A percentile compares a stretch with the other conserved stretches of the same genome.
These are phyloP conservation scores for Termitomyces sp. DNA, from an alignment of 768 basidiomycete genomes.

Conservation along the genomic window DNA sequence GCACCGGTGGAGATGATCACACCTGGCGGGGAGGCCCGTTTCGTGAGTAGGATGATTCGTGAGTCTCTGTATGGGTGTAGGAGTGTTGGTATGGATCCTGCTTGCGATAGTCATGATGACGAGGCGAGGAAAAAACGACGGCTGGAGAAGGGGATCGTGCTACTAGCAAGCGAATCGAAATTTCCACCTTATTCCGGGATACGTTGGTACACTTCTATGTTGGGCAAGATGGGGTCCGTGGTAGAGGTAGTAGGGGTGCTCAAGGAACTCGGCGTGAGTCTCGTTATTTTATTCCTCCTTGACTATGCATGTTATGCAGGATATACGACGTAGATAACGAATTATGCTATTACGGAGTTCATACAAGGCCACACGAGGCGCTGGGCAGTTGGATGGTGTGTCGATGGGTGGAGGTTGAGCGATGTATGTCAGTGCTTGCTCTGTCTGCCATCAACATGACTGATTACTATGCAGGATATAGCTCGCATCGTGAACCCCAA, in stretches of 20 bases:
- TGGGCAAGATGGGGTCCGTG: constrained; percentile 82
- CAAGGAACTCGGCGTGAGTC: constrained; percentile 27
- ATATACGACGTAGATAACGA: constrained; percentile 52
- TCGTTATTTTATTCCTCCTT: neutral
- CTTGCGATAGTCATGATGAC: neutral
- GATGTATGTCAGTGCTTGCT: constrained; percentile 51
- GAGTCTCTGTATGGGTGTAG: constrained; percentile 47
- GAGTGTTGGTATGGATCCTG: neutral
- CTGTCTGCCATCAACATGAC: neutral
- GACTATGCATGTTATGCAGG: neutral
- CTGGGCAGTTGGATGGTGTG: constrained; percentile 93
- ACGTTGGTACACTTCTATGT: constrained; percentile 92
- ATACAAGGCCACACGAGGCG: constrained; percentile 83
- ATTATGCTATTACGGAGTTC: constrained; percentile 83
- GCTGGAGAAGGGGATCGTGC: neutral
- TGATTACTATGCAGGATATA: constrained; percentile 18
- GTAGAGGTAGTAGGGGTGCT: constrained; percentile 52
- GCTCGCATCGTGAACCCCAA: constrained; percentile 31
- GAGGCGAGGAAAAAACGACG: neutral
- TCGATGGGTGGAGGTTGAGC: constrained; percentile 53
- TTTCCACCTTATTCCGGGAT: neutral
- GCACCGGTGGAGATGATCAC: constrained; percentile 87
- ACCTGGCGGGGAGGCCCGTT: constrained; percentile 75
- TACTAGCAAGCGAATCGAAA: too few species aligned
- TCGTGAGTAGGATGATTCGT: constrained; percentile 69